Conservation (phyloP, 192 early-diverging fungal species). For the Gryganskiella cystojenkinii region DNA sequence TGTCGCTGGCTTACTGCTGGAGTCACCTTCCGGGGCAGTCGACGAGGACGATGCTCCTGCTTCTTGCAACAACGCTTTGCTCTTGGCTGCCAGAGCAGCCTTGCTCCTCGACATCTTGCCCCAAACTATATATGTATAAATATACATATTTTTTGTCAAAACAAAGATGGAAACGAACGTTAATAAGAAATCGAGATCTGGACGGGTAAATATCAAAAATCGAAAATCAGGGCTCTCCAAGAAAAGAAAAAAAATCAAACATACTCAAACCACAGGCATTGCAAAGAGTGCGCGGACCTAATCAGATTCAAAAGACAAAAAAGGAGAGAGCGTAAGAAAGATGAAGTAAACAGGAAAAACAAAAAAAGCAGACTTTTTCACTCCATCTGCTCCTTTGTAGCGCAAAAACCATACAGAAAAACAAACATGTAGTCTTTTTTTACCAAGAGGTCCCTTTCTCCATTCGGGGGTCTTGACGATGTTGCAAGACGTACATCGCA, state of each 20-base stretch:
- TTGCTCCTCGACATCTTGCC: constrained; percentile 49
- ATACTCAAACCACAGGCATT: constrained; percentile 53
- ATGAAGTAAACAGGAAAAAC: background rate
- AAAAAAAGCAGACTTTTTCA: background rate
- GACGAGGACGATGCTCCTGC: too few species aligned
- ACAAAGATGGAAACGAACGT: background rate
- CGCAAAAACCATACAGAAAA: background rate
- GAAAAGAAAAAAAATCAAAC: background rate
- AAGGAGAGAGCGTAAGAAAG: background rate
- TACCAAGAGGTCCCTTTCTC: constrained; percentile 51
- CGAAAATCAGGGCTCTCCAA: too few species aligned
- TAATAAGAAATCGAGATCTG: background rate
- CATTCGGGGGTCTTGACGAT: constrained; percentile 52
- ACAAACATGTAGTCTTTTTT: background rate
- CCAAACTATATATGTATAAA: constrained; percentile 25
- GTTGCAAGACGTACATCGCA: constrained; percentile 43
- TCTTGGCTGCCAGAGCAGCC: constrained; percentile 31
- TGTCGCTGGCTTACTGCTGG: background rate
- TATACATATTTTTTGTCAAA: background rate
- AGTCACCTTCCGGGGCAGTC: background rate
- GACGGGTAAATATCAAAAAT: background rate
- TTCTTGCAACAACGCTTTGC: background rate
- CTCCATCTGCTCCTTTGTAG: background rate
- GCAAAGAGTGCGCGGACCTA: constrained; percentile 48
- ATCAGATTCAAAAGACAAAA: background rate